These are phyloP conservation scores for Heliocybe sulcata DNA, from an alignment of 1,284 basidiomycete species.

Conservation along the genomic window DNA sequence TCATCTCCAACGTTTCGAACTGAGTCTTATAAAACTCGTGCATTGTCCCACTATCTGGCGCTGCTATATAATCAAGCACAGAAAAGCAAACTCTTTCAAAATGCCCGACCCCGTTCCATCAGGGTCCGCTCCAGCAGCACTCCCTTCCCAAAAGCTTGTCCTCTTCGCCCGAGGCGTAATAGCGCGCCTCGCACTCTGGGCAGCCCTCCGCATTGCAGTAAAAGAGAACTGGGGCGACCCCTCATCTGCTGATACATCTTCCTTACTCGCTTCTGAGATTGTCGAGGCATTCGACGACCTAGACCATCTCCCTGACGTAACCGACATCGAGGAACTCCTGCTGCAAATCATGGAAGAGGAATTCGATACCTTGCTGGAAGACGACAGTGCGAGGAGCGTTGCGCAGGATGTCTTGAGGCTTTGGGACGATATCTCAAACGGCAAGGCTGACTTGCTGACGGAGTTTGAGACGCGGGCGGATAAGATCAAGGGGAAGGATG, in stretches of 20 bases:
- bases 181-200: slow-evolving; percentile 75
- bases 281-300: slow-evolving; percentile 78
- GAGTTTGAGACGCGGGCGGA: slow-evolving; percentile 60
- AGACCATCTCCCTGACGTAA: slow-evolving; percentile 51
- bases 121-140: slow-evolving; percentile 12
- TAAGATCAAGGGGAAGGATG: slow-evolving; percentile 48
- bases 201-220: slow-evolving; percentile 77
- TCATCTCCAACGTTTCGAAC: too few relatives aligned
- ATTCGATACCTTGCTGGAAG: slow-evolving; percentile 77
- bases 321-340: slow-evolving; percentile 74
- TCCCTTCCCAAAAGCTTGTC: slow-evolving; percentile 37
- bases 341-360: slow-evolving; percentile 80
- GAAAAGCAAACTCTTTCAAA: not conserved
- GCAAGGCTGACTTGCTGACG: slow-evolving; percentile 35
- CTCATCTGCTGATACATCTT: slow-evolving; percentile 60
- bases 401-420: slow-evolving; percentile 63
- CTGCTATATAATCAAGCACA: too few relatives aligned
- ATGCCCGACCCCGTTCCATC: not conserved
- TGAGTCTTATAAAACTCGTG: too few relatives aligned
- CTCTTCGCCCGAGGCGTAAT: slow-evolving; percentile 82
- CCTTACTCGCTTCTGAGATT: slow-evolving; percentile 63
- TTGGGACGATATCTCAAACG: slow-evolving; percentile 46
- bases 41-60: too few relatives aligned
- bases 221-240: slow-evolving; percentile 80
- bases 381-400: slow-evolving; percentile 68